Base-by-base conservation (phyloP, 108 stramenopile species). In the Fistulifera pelliculosa region DNA sequence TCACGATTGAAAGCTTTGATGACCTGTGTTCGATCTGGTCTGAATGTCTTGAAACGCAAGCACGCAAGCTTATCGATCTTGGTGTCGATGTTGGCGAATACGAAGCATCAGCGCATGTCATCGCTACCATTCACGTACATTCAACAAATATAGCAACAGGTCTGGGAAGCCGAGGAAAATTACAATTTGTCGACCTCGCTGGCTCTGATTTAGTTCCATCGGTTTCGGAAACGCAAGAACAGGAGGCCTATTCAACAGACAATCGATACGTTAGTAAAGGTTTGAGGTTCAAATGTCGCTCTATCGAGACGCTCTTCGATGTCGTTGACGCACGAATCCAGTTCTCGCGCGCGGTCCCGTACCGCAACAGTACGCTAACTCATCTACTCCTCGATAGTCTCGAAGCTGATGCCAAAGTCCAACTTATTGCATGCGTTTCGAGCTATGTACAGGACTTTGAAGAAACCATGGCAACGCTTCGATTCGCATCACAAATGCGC, bases 111-210 rank as follows among this genome's bases (percentile, higher is more conserved):
- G 58, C 76, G 11, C 83, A 85, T 53, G 49, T 87, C 3, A 85
- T 91, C 51, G 72, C 81, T 16, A 81, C 90, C 7, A 38, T 91
- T 22, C 71, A 75, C 49, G 66, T 91, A 21, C 55, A 54, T 19
- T 91, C 90, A 45, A 75, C 60, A 10, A 91, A 91, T 44, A 64
- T 81, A 43, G 68, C 79, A 11, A 83, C 90, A n/a, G 81, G 85
- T 11, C 66, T 76, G 0, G 71, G 75, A 16, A 79, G 78, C 11
- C 54, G 49, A 27, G 90, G 90, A 16, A 83, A 67, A 58, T 68
- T 87, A 44, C 85, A 91, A 67, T 91, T 85, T 62, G 83, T 85
- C 14, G 85, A 91, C 53, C 60, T 87, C 55, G 90, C 90, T 3
- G 71, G 71, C 21, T 71, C 90, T 6, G 79, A 91, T 49, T 45